Base-by-base conservation (phyloP, 345 rosid genomes). In the Anastatica hierochuntica region DNA sequence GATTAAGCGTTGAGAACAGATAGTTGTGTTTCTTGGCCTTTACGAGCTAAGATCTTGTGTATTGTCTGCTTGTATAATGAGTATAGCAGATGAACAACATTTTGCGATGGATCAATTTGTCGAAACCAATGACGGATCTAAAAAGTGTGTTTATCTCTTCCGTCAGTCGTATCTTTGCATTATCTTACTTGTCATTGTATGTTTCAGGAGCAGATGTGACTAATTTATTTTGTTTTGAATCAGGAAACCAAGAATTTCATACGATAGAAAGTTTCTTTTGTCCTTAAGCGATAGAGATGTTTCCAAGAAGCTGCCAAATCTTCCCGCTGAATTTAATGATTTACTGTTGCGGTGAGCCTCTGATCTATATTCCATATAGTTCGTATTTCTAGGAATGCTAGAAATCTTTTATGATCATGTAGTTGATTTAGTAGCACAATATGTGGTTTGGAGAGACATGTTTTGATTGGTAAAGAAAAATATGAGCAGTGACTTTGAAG, bases 301-400 rank as follows among this genome's bases (percentile, higher is more conserved):
- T 65, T 88, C 89, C 80, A 83, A 75, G 69, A 81, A 71, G 62
- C 69, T 81, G 58, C 98, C 95, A 5, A 76, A 66, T 57, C 64
- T 81, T 43, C 98, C 94, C 11, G 23, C 52, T 15, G 90, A 79
- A 48, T 79, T 81, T 35, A 74, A 81, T 13, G 69, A 63, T 63
- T 75, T 83, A 15, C 59, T 83, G 59, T 54, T 80, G 30, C 65
- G 78, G 98, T 92, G 63, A 72, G 72, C 16, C 38, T 53, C 37
- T 51, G 30, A 27, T 1, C 31, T 19, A 10, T 17, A 5, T 43
- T n/a, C 1, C 23, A 29, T 29, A 4, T 5, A n/a, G 36, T 18
- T 35, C 9, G 47, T 34, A 8, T 56, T 39, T 1, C 44, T 33
- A 24, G 47, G 23, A 14, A 33, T 8, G 31, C 15, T 48, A 26